A percentile compares a stretch with the other conserved stretches of the same genome.
phyloP scores from a whole-genome alignment of 2,329 filamentous ascomycete genomes.

The Colletotrichum karsti region DNA sequence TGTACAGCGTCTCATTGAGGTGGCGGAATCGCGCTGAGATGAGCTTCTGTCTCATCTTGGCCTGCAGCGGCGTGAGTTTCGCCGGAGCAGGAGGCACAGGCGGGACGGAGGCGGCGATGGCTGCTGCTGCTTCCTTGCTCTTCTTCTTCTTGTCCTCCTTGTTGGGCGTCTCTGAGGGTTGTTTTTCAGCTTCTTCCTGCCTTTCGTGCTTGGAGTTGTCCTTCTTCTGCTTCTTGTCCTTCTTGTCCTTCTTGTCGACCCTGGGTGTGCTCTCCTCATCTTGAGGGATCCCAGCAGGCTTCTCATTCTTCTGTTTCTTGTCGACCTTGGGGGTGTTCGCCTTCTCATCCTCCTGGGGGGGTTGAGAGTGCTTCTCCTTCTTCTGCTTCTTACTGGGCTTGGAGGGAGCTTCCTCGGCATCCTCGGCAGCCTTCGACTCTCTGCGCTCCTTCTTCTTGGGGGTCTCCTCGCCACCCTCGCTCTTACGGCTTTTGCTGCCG shows the following conservation, averaged over 20 bases:
- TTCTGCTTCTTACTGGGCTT: slow-evolving; percentile 26
- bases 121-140: slow-evolving; percentile 29
- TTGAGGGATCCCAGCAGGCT: slow-evolving; percentile 23
- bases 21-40: slow-evolving; percentile 96
- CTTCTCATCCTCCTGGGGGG: slow-evolving; percentile 22
- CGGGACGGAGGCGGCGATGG: slow-evolving; percentile 32
- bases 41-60: slow-evolving; percentile 93
- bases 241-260: slow-evolving; percentile 46
- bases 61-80: slow-evolving; percentile 91
- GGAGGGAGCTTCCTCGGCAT: slow-evolving; percentile 16
- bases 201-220: slow-evolving; percentile 35
- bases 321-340: slow-evolving; percentile 8
- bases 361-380: slow-evolving; percentile 34
- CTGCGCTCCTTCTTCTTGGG: slow-evolving; percentile 34
- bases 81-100: slow-evolving; percentile 52
- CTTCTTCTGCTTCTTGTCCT: slow-evolving; percentile 42
- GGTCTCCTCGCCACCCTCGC: slow-evolving; percentile 29
- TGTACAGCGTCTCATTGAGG: slow-evolving; percentile 96
- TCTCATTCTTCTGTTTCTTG: slow-evolving; percentile 34
- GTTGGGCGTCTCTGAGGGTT: slow-evolving; percentile 23
- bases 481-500: slow-evolving; percentile 13
- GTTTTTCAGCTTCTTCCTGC: slow-evolving; percentile 21
- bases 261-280: slow-evolving; percentile 34
- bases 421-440: slow-evolving; percentile 33
- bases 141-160: slow-evolving; percentile 27